Evolutionary conservation across 2,329 filamentous ascomycete species (phyloP).

Genomic region (Colletotrichum sp.): DNA sequence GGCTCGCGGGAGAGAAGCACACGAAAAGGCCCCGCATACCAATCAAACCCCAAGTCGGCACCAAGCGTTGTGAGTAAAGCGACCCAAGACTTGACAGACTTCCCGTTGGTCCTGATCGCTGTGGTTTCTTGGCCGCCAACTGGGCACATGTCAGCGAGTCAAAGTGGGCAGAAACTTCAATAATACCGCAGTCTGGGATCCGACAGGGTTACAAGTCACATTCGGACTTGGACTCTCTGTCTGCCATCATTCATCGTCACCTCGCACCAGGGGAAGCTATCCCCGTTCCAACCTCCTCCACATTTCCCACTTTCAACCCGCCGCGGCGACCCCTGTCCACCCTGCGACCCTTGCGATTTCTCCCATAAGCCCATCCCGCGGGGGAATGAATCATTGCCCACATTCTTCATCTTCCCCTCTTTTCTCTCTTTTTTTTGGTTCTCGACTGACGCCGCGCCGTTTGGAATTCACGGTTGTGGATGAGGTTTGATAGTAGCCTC

Average conservation of each 20-base stretch:
- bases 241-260: background rate
- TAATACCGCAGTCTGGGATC: background rate
- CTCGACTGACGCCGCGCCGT: background rate
- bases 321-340: background rate
- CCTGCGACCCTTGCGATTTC: background rate
- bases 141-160: conserved; percentile 14
- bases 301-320: background rate
- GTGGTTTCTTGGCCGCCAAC: background rate
- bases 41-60: background rate
- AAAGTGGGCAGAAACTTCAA: background rate
- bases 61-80: background rate
- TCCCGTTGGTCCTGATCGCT: conserved; percentile 13
- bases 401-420: conserved; percentile 12
- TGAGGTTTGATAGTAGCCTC: background rate
- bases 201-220: background rate
- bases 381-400: background rate
- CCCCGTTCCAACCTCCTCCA: background rate
- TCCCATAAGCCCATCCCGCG: conserved; percentile 5
- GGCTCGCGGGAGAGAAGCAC: background rate
- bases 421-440: background rate
- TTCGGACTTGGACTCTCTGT: background rate
- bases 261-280: conserved; percentile 2
- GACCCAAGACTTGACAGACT: background rate
- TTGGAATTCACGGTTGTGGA: background rate
- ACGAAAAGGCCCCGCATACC: background rate